Evolutionary conservation across 106 monocot genomes (phyloP).

Genomic region (Dendrobium catenatum): DNA sequence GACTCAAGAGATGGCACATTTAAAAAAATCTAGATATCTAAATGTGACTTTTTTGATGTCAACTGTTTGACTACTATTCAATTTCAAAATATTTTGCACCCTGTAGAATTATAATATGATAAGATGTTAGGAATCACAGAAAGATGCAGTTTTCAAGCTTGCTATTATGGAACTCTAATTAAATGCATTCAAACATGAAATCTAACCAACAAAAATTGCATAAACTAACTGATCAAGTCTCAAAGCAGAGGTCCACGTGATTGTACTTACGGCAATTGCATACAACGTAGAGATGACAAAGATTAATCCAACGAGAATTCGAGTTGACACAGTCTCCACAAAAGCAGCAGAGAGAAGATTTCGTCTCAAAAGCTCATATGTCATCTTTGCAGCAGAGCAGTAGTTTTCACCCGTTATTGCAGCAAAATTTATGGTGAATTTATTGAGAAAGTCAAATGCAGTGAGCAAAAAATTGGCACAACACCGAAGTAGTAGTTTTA

Average conservation of each 20-base stretch:
- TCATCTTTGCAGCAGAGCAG: constrained; percentile 83
- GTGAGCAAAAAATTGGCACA: constrained; percentile 59
- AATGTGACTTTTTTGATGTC: background rate
- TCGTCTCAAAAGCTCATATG: constrained; percentile 85
- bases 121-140: background rate
- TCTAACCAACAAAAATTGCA: background rate
- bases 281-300: constrained; percentile 78
- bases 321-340: constrained; percentile 94
- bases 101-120: background rate
- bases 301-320: constrained; percentile 54
- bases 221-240: background rate
- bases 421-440: constrained; percentile 91
- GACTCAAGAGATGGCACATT: background rate
- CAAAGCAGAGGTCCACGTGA: background rate
- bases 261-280: constrained; percentile 63
- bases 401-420: constrained; percentile 94
- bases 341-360: constrained; percentile 92
- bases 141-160: background rate
- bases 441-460: constrained; percentile 81
- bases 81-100: background rate
- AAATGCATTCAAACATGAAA: background rate
- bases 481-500: constrained; percentile 54
- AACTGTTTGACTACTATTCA: background rate
- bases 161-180: background rate
- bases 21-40: background rate